phyloP scores from a whole-genome alignment of 768 basidiomycete species.

The Dacryopinax spathularia region DNA sequence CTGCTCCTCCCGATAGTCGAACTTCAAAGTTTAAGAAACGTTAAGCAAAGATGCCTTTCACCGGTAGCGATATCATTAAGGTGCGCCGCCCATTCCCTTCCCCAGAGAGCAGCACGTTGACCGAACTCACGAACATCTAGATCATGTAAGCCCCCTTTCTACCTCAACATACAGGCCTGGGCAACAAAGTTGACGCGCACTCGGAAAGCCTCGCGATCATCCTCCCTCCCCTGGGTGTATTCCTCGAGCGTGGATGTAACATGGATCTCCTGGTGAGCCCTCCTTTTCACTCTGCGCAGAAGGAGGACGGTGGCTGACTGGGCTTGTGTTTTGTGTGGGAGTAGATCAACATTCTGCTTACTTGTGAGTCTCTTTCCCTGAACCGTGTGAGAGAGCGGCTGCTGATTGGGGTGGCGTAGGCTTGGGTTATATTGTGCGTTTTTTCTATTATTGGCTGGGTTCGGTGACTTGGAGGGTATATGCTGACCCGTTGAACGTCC shows the following conservation, averaged over 20 bases:
- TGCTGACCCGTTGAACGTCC: slow-evolving; percentile 11
- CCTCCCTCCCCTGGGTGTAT: slow-evolving; percentile 73
- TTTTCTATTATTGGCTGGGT: slow-evolving; percentile 32
- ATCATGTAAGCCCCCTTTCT: not conserved
- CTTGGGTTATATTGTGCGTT: slow-evolving; percentile 3
- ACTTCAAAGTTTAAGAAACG: not conserved
- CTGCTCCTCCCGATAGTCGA: too few species aligned
- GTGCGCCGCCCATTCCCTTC: not conserved
- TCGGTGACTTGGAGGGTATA: slow-evolving; percentile 58
- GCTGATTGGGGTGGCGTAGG: not conserved
- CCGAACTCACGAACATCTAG: not conserved
- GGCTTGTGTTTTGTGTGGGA: slow-evolving; percentile 17
- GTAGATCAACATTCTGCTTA: slow-evolving; percentile 58
- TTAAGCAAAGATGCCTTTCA: not conserved
- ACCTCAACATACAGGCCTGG: not conserved
- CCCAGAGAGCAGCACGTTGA: not conserved
- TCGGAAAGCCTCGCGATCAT: slow-evolving; percentile 51
- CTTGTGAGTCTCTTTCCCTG: slow-evolving; percentile 16
- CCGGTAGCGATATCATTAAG: slow-evolving; percentile 2
- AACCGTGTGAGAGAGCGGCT: not conserved
- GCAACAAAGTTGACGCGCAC: not conserved
- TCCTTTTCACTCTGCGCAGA: not conserved
- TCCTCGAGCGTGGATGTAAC: slow-evolving; percentile 72
- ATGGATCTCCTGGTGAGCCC: slow-evolving; percentile 52
- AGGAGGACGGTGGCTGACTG: not conserved